These are phyloP conservation scores for Cyphellophora europaea DNA, from an alignment of 2,329 filamentous ascomycete species.

Conservation along the genomic window DNA sequence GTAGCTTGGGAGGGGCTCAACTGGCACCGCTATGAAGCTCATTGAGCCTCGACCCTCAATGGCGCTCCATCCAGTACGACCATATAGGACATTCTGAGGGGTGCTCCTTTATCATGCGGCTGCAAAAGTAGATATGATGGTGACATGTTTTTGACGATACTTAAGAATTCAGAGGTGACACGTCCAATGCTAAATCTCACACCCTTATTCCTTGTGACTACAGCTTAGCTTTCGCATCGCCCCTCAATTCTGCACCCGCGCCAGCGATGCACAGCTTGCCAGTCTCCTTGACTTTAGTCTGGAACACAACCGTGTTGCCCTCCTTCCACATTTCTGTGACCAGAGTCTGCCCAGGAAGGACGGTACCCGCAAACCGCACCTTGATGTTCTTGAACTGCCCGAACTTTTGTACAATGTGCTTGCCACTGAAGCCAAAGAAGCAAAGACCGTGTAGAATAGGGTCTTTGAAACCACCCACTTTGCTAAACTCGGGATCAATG, in stretches of 20 bases:
- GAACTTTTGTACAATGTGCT: constrained; percentile 78
- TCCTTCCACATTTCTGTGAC: constrained; percentile 94
- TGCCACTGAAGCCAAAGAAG: constrained; percentile 84
- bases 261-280: constrained; percentile 79
- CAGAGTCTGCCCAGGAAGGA: constrained; percentile 67
- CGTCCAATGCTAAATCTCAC: too few species aligned
- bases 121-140: too few species aligned
- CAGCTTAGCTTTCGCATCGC: constrained; percentile 12
- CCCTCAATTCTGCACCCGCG: constrained; percentile 62
- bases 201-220: too few species aligned
- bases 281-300: constrained; percentile 83
- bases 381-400: constrained; percentile 85
- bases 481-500: constrained; percentile 88
- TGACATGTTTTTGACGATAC: too few species aligned
- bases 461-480: constrained; percentile 86
- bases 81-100: too few species aligned
- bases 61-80: too few species aligned
- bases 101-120: too few species aligned
- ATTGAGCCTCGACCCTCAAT: too few species aligned
- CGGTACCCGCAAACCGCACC: constrained; percentile 79
- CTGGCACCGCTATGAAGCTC: too few species aligned
- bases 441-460: constrained; percentile 97
- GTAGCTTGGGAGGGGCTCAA: too few species aligned
- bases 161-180: too few species aligned
- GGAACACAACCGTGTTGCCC: constrained; percentile 68